A percentile compares a stretch with the other conserved stretches of the same genome.
Evolutionary conservation across 371 early-diverging fungal species (phyloP).

Genomic region (Zopfochytrium polystomum): DNA sequence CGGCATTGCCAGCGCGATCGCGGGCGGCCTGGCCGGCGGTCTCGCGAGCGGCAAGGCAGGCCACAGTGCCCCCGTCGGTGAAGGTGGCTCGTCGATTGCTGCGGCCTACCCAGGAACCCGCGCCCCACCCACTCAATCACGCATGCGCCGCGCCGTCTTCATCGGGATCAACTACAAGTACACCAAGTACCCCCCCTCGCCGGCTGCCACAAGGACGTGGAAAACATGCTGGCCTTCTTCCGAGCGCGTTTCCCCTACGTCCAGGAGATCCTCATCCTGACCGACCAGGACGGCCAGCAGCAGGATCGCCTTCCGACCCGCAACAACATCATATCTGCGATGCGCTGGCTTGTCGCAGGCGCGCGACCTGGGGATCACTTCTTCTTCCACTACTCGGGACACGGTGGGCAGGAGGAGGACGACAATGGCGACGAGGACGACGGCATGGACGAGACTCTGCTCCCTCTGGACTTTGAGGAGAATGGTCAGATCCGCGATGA

Average conservation of each 20-base stretch:
- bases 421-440: too few relatives aligned
- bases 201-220: slow-evolving; percentile 25
- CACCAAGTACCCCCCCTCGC: not conserved
- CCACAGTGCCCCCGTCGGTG: not conserved
- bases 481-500: slow-evolving; percentile 81
- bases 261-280: slow-evolving; percentile 18
- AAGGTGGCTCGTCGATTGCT: not conserved
- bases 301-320: slow-evolving; percentile 19
- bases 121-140: not conserved
- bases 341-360: slow-evolving; percentile 33
- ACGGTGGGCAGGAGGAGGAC: too few relatives aligned
- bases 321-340: slow-evolving; percentile 27
- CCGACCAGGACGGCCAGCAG: slow-evolving; percentile 25
- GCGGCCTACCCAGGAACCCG: not conserved
- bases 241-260: slow-evolving; percentile 12
- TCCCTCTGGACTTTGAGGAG: slow-evolving; percentile 67
- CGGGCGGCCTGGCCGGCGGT: not conserved
- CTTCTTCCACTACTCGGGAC: slow-evolving; percentile 31
- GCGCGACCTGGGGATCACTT: slow-evolving; percentile 23
- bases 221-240: slow-evolving; percentile 13
- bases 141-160: too few relatives aligned
- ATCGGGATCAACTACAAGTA: slow-evolving; percentile 26
- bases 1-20: not conserved
- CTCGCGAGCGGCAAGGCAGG: not conserved
- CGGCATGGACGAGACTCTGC: too few relatives aligned